These are phyloP conservation scores for Russula griseocarnosa DNA, from an alignment of 768 basidiomycete species.

Conservation along the genomic window DNA sequence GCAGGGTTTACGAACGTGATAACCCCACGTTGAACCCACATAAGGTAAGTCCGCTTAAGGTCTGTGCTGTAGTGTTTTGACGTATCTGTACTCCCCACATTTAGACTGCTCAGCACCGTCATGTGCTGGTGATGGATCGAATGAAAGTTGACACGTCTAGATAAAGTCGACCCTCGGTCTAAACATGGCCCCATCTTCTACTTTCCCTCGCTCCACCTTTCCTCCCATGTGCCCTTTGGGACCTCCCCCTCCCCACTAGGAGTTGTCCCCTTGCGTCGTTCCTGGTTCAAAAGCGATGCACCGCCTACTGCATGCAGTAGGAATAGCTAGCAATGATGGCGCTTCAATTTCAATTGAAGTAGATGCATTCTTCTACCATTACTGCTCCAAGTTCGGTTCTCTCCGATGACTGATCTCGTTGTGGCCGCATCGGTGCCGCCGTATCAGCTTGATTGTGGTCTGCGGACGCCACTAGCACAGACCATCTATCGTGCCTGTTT, in stretches of 20 bases:
- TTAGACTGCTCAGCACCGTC: neutral
- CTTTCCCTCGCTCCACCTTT: neutral
- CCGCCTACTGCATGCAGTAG: neutral
- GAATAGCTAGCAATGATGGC: neutral
- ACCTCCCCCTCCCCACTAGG: neutral
- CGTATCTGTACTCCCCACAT: neutral
- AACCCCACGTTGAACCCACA: neutral
- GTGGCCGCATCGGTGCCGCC: neutral
- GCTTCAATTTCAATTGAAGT: neutral
- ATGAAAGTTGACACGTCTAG: neutral
- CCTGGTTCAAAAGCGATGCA: neutral
- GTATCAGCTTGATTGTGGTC: neutral
- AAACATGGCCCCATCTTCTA: neutral
- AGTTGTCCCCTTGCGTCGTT: neutral
- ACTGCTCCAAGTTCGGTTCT: neutral
- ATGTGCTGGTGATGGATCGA: neutral
- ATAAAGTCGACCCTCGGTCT: neutral
- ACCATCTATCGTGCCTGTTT: neutral
- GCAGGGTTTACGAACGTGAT: neutral
- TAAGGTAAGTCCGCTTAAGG: neutral
- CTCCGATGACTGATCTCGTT: constrained; percentile 1
- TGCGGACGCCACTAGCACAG: neutral
- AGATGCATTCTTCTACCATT: neutral
- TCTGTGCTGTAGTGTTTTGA: neutral
- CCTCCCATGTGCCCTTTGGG: neutral